Percentiles rank a stretch among this genome's conserved stretches.
phyloP scores from a whole-genome alignment of 352 stramenopile genomes.

The Phytophthora pluvialis region DNA sequence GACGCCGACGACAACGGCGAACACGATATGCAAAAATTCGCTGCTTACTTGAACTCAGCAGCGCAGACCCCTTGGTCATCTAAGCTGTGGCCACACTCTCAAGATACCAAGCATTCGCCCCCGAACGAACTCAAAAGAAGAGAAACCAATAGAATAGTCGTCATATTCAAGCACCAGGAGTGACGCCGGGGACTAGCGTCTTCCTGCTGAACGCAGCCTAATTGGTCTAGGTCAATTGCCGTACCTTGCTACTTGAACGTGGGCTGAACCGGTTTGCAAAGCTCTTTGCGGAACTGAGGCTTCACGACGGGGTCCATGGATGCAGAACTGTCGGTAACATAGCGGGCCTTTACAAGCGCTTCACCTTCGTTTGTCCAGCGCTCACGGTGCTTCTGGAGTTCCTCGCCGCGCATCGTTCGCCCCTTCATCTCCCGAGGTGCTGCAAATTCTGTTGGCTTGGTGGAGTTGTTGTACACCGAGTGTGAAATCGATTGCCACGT shows the following conservation, averaged over 20 bases:
- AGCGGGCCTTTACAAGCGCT: constrained; percentile 54
- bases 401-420: constrained; percentile 43
- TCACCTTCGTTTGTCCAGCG: constrained; percentile 73
- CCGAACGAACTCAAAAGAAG: not conserved
- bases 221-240: too few species aligned
- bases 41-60: constrained; percentile 3
- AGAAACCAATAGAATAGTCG: constrained; percentile 29
- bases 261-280: constrained; percentile 54
- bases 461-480: constrained; percentile 60
- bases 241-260: constrained; percentile 52
- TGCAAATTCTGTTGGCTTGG: constrained; percentile 67
- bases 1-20: constrained; percentile 8
- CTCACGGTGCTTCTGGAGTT: constrained; percentile 61
- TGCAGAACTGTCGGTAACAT: constrained; percentile 62
- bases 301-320: constrained; percentile 55
- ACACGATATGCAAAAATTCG: constrained; percentile 13
- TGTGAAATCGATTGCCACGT: constrained; percentile 72
- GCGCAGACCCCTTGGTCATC: not conserved
- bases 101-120: too few species aligned
- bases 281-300: constrained; percentile 64
- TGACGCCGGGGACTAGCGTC: not conserved
- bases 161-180: constrained; percentile 17
- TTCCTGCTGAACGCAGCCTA: not conserved
- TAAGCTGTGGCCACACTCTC: not conserved
- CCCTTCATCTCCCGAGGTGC: constrained; percentile 69